These are phyloP conservation scores for Aureobasidium musti DNA, from an alignment of 2,329 filamentous ascomycete genomes.

Conservation along the genomic window DNA sequence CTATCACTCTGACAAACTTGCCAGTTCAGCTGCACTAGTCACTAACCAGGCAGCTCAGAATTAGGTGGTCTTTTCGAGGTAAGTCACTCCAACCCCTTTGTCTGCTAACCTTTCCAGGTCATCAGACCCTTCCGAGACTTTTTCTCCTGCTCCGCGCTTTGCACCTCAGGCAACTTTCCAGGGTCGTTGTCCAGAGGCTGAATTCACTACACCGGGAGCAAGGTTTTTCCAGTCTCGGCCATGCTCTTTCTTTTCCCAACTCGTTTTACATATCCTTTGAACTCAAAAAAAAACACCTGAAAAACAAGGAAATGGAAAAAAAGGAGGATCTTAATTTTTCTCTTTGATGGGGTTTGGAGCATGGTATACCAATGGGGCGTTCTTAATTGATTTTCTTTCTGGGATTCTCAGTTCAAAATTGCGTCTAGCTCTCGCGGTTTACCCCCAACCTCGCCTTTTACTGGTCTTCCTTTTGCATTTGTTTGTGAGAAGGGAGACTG, in stretches of 20 bases:
- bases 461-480: background rate
- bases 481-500: background rate
- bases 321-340: background rate
- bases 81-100: background rate
- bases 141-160: constrained; percentile 1
- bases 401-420: background rate
- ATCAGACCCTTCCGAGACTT: background rate
- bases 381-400: background rate
- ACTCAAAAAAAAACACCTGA: background rate
- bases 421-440: constrained; percentile 3
- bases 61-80: background rate
- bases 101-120: background rate
- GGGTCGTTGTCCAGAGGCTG: background rate
- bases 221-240: constrained; percentile 16
- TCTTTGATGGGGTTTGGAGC: background rate
- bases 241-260: background rate
- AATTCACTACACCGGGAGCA: background rate
- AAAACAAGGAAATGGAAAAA: background rate
- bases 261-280: background rate
- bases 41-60: background rate
- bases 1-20: background rate
- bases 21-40: background rate
- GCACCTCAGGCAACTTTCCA: background rate
- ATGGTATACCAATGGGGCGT: constrained; percentile 3
- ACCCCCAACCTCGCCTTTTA: background rate